These are phyloP conservation scores for Thielaviopsis euricoi DNA, from an alignment of 2,329 filamentous ascomycete genomes.

Conservation along the genomic window DNA sequence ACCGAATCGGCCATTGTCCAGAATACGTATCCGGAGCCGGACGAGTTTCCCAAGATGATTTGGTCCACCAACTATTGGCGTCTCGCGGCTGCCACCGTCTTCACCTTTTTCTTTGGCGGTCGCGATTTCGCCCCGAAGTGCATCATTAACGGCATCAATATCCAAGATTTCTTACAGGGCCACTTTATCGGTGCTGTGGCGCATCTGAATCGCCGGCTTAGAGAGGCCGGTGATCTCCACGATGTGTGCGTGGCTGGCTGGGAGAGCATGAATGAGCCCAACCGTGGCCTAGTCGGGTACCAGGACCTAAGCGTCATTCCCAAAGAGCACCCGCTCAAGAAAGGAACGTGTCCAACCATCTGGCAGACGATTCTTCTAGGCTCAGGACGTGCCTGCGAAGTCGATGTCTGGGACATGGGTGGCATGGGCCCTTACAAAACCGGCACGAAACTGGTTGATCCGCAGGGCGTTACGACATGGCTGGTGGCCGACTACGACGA, in stretches of 20 bases:
- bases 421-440: slow-evolving; percentile 83
- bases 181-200: slow-evolving; percentile 71
- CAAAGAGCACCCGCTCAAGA: slow-evolving; percentile 74
- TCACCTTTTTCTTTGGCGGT: slow-evolving; percentile 86
- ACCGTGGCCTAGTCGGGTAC: slow-evolving; percentile 71
- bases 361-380: slow-evolving; percentile 89
- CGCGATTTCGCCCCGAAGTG: slow-evolving; percentile 89
- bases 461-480: slow-evolving; percentile 74
- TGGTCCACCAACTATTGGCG: slow-evolving; percentile 96
- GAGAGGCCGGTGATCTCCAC: slow-evolving; percentile 78
- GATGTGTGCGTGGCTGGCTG: slow-evolving; percentile 81
- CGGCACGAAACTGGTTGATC: slow-evolving; percentile 68
- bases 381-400: slow-evolving; percentile 78
- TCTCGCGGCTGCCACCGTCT: slow-evolving; percentile 75
- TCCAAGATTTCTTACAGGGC: slow-evolving; percentile 82
- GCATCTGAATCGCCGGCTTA: slow-evolving; percentile 68
- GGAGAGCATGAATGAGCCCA: slow-evolving; percentile 94
- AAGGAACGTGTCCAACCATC: slow-evolving; percentile 81
- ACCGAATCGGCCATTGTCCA: slow-evolving; percentile 91
- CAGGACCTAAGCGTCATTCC: slow-evolving; percentile 69
- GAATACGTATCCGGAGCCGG: slow-evolving; percentile 76
- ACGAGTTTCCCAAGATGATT: slow-evolving; percentile 92
- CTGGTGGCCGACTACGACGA: slow-evolving; percentile 61
- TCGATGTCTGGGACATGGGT: slow-evolving; percentile 87
- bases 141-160: slow-evolving; percentile 85